Conservation (phyloP, 1,284 basidiomycete genomes). For the Microbotryum silenes-acaulis region DNA sequence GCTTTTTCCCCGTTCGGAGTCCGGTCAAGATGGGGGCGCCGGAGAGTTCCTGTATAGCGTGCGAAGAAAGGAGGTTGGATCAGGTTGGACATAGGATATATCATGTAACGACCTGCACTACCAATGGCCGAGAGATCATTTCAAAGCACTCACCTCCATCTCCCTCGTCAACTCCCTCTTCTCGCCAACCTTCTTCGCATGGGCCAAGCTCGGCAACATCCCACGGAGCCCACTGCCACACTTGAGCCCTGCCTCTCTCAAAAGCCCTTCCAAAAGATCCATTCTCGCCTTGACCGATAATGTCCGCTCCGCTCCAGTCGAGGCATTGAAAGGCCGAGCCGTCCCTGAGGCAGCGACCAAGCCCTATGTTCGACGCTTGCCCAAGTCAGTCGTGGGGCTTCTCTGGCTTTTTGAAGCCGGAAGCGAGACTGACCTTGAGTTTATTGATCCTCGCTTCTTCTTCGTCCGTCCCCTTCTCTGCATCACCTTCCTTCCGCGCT, state of each 20-base stretch:
- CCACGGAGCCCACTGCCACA: background rate
- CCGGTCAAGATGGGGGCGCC: conserved; percentile 5
- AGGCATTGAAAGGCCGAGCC: conserved; percentile 10
- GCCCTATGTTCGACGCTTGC: background rate
- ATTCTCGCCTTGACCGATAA: conserved; percentile 1
- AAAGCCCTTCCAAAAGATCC: conserved; percentile 6
- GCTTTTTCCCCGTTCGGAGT: conserved; percentile 17
- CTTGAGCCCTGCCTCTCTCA: background rate
- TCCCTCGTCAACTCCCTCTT: conserved; percentile 4
- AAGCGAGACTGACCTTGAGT: conserved; percentile 12
- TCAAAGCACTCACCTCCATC: background rate
- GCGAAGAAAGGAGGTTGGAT: too few species aligned
- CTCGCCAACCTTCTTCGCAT: conserved; percentile 13
- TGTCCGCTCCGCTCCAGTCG: conserved; percentile 18
- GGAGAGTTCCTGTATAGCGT: conserved; percentile 4
- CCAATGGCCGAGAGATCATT: too few species aligned
- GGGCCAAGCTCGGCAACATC: background rate
- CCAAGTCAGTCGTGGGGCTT: background rate
- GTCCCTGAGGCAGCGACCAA: conserved; percentile 3
- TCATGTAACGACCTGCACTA: too few species aligned
- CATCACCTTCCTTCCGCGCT: conserved; percentile 12
- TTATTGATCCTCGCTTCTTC: conserved; percentile 18
- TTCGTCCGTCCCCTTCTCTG: conserved; percentile 5
- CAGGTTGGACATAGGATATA: too few species aligned
- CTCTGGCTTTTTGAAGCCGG: background rate